Base-by-base conservation (phyloP, 2,329 filamentous ascomycete genomes). In the Paracoccidioides lutzii region DNA sequence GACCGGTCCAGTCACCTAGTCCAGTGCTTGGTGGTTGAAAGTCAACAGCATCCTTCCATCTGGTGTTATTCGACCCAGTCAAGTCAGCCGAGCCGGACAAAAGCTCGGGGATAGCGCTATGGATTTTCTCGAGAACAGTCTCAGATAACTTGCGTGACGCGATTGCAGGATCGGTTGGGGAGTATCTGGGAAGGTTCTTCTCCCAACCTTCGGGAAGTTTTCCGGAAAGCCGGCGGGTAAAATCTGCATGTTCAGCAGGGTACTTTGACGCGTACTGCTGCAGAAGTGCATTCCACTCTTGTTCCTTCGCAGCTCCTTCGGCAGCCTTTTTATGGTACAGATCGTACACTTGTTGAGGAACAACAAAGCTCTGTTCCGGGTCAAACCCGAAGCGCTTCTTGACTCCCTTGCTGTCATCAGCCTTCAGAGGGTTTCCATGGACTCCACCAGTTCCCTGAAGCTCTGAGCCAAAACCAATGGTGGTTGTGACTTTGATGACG, bases 61-160 rank as follows among this genome's bases (percentile, higher is more conserved):
- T 85, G 65, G 93, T 98, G 79, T 97, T 85, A 83, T 98, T 98
- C 71, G 93, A 97, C 70, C 89, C 89, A 71, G 93, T 98, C 80
- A 98, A 75, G 81, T 98, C 93, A 66, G 93, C 93, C 62, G 93
- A 98, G 67, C 93, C 93, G 72, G 91, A 95, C 59, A 98, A 75
- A 57, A 98, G 84, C 76, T 97, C 93, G 63, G 93, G 93, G 55
- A 98, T 71, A 62, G 78, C 82, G 53, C 80, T 75, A 78, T 95
- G 83, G 67, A 98, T 85, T 75, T 90, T 91, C 78, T 85, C 80
- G 62, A 98, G 83, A 57, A 97, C 90, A 59, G 81, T 85, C 82
- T 98, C 91, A 62, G 91, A 97, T 58, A 97, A 85, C 81, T 97
- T 98, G 72, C 93, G 86, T 64, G 91, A 93, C 62, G 93, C 93